A percentile compares a stretch with the other conserved stretches of the same genome.
These are phyloP conservation scores for Fistulinella cinereoalba DNA, from an alignment of 1,284 basidiomycete genomes.

Conservation along the genomic window DNA sequence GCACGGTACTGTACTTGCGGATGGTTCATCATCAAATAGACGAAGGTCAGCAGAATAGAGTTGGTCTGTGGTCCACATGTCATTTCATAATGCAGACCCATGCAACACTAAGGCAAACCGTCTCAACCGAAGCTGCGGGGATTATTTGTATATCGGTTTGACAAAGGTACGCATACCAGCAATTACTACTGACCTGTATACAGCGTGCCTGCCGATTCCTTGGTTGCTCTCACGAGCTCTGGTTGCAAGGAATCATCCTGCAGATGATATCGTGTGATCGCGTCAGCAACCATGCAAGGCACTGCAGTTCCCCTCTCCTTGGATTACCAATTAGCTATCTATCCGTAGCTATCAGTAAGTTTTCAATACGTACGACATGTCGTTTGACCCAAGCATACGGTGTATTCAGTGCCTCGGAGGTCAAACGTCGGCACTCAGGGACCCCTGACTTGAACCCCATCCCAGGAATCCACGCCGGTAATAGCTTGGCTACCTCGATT, in stretches of 20 bases:
- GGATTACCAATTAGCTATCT: background rate
- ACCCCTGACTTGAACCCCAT: constrained; percentile 15
- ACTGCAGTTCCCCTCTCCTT: constrained; percentile 15
- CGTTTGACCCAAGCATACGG: constrained; percentile 16
- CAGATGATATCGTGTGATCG: constrained; percentile 10
- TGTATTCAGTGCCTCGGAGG: constrained; percentile 7
- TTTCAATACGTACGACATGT: constrained; percentile 9
- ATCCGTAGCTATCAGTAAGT: background rate
- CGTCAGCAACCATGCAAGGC: constrained; percentile 20
- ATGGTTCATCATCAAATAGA: constrained; percentile 37
- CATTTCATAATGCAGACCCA: background rate
- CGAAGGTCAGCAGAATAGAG: constrained; percentile 21
- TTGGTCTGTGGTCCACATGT: constrained; percentile 8
- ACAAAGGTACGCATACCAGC: background rate
- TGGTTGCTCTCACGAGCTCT: constrained; percentile 10
- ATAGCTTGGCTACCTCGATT: constrained; percentile 1
- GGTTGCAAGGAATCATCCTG: constrained; percentile 5
- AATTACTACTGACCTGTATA: constrained; percentile 15
- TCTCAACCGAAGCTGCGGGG: constrained; percentile 18
- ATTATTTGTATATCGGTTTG: background rate
- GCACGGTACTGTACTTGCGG: constrained; percentile 34
- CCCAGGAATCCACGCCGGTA: constrained; percentile 14
- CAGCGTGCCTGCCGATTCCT: constrained; percentile 12
- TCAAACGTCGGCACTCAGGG: constrained; percentile 9
- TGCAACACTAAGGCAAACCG: constrained; percentile 14